Evolutionary conservation across 2,329 filamentous ascomycete genomes (phyloP).

Genomic region (Helotiales sp.): DNA sequence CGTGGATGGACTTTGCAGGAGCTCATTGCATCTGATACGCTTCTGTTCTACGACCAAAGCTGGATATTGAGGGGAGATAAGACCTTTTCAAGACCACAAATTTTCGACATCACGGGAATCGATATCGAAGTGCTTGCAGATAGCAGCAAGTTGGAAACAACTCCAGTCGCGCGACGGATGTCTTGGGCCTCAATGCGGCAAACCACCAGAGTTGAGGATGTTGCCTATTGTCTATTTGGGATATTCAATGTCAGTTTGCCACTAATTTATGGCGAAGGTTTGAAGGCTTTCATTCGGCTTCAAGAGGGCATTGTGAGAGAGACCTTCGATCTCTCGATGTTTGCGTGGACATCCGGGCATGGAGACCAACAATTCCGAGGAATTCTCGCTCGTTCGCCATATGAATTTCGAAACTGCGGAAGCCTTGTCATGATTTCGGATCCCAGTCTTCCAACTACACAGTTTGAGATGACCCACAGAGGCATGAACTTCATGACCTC

Average conservation of each 20-base stretch:
- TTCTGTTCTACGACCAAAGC: background rate
- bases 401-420: background rate
- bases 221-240: slow-evolving; percentile 38
- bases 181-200: background rate
- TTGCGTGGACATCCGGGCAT: background rate
- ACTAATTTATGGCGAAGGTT: slow-evolving; percentile 37
- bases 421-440: background rate
- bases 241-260: slow-evolving; percentile 39
- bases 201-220: slow-evolving; percentile 31
- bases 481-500: background rate
- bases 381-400: background rate
- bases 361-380: background rate
- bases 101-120: background rate
- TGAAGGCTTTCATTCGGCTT: slow-evolving; percentile 32
- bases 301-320: slow-evolving; percentile 1
- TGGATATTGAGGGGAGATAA: background rate
- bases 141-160: background rate
- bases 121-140: background rate
- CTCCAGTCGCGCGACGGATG: background rate
- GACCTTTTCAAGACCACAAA: background rate
- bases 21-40: background rate
- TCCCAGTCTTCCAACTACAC: background rate
- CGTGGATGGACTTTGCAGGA: background rate
- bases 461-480: background rate
- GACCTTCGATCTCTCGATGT: background rate